Evolutionary conservation across 2,329 filamentous ascomycete species (phyloP), one percentile per base, ranked within the genome.

Genomic region (Colletotrichum siamense): DNA sequence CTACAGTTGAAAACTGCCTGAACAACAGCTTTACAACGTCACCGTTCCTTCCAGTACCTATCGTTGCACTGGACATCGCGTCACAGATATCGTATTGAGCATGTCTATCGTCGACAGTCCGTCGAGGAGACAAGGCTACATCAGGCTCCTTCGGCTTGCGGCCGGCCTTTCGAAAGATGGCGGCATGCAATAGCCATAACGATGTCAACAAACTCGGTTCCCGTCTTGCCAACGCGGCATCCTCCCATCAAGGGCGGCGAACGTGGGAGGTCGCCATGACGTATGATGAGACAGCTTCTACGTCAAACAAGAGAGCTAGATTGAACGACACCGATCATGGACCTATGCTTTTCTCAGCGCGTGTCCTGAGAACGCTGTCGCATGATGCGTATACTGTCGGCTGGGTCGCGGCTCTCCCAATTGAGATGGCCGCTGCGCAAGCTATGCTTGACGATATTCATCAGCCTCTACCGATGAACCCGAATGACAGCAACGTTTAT

Each of bases 391-490:
- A 81, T 13, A 78, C 73, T 1, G 75, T 81, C 2, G 77, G 69
- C 1, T 80, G 79, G 79, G 75, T 81, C 1, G 79, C 70, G n/a
- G 79, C 79, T 5, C 70, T 80, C 4, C 69, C 55, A 5, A 13
- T 73, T 0, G 80, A 80, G 59, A 52, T 79, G 62, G 66, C 73
- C 1, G 80, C 79, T 34, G 75, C 79, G 3, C 5, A 9, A 1
- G 76, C 76, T 0, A 79, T 81, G 71, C 77, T 81, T 1, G 79
- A 81, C 30, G 55, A 68, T 10, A 13, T 55, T 2, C 79, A 80
- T 8, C 8, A 30, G 6, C 2, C n/a, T 6, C 28, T 78, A 2
- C 1, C 39, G 1, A 36, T 22, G 30, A 52, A 22, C 3, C 15
- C 13, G 2, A 30, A 32, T 16, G 79, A 78, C 3, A 36, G 24